Base-by-base conservation (phyloP, 73 alveolate genomes). In the Blepharisma japonicum region DNA sequence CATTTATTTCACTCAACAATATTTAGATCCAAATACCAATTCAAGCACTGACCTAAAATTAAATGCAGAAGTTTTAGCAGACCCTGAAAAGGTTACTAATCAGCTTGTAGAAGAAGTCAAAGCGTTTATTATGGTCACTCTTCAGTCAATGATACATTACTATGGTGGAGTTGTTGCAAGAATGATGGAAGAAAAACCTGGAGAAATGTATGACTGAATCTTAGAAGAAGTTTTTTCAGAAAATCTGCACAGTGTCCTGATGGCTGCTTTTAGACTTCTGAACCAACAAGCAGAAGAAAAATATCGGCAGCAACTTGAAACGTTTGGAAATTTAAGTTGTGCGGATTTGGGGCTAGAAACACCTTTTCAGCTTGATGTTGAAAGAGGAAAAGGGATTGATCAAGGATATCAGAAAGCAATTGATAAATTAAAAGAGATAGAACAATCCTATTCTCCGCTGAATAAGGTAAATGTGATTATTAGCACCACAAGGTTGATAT, bases 131-230 rank as follows among this genome's bases (percentile, higher is more conserved):
- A 61, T 61, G 74, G n/a, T 61, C 18, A 39, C 23, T 14, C 47
- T 61, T 20, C 74, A 61, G 47, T 20, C 50, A 8, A 61, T 61
- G 74, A 61, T 61, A 14, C 74, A 61, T 61, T 61, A 61, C 74
- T 61, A 61, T 61, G 74, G 74, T 14, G 74, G 74, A 61, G 74
- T 61, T 9, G 74, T 61, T 61, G 14, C 74, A 0, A 61, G 23
- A 25, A 61, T 61, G 47, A 61, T 61, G 14, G 74, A 61, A 61
- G 74, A 61, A 61, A 61, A 61, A 61, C 74, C 74, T 20, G 74
- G 74, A 20, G 74, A 61, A 61, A 61, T 61, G 74, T 61, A 61
- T 61, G 74, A 61, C 47, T 61, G 14, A 48, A 61, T 61, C 14
- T 25, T 61, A 9, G 74, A 61, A 61, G 74, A 61, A 5, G 74